Base-by-base conservation (phyloP, 805 yeast species). In the Candida silvatica region DNA sequence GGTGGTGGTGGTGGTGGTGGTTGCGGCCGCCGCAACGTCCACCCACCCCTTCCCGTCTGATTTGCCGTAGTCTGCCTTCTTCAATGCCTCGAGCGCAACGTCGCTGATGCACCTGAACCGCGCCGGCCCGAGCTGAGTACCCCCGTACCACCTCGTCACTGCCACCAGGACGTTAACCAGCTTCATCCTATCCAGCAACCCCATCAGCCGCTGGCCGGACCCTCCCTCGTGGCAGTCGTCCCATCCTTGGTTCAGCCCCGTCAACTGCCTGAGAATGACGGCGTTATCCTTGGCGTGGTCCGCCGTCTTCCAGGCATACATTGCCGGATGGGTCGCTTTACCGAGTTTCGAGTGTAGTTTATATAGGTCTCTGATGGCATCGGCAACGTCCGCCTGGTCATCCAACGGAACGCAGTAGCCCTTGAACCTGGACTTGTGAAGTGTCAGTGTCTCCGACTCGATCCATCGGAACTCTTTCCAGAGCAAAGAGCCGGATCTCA, bases 91-190 rank as follows among this genome's bases (percentile, higher is more conserved):
- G 12, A 62, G 58, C 0, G 77, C 79, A 11, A 69, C 71, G 18
- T 67, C 64, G 32, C 74, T 66, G 4, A 84, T 82, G 44, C 75
- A 78, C 39, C 83, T 64, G 48, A 83, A 84, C 36, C 95, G 55
- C 17, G 74, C 67, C 4, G 84, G 67, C 0, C 94, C 94, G 27
- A 84, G 50, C 4, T 82, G 83, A 0, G 67, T 65, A 0, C 94
- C 94, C 2, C 90, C 90, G 49, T 80, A 80, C 94, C 94, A 83
- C 40, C 95, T 52, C 0, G 83, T 71, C 0, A 80, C 92, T 19
- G 83, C 75, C 1, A 83, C 68, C 14, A 83, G 46, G 1, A 76
- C 69, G 48, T 80, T 77, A 4, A 66, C 54, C 9, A 75, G 36
- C 26, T 68, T 56, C 5, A 69, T 52, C 20, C 72, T 56, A 16